phyloP scores from a whole-genome alignment of 495 filamentous ascomycete genomes.

The Daldinia childiae region DNA sequence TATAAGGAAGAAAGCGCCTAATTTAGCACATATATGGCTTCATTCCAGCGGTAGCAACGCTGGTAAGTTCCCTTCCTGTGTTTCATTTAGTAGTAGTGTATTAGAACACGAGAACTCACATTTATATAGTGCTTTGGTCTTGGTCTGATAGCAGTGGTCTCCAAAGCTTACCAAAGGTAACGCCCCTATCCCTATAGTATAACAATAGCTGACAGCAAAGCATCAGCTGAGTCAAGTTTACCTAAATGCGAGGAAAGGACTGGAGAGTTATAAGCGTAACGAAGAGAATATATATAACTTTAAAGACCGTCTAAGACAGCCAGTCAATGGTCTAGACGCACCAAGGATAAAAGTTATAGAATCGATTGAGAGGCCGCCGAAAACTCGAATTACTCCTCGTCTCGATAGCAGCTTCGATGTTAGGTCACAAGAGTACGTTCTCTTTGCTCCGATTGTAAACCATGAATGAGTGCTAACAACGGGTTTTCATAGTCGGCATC shows the following conservation, averaged over 20 bases:
- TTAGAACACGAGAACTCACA: conserved; percentile 8
- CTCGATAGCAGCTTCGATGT: conserved; percentile 34
- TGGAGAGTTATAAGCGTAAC: conserved; percentile 19
- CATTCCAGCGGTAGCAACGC: conserved; percentile 50
- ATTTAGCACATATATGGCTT: conserved; percentile 45
- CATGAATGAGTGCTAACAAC: not conserved
- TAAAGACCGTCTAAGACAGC: conserved; percentile 15
- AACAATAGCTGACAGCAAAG: not conserved
- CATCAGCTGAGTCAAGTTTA: conserved; percentile 16
- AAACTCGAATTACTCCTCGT: conserved; percentile 6
- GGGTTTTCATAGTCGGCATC: conserved; percentile 24
- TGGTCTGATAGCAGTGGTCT: conserved; percentile 23
- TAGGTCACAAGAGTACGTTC: conserved; percentile 23
- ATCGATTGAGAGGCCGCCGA: conserved; percentile 19
- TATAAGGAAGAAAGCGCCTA: conserved; percentile 42
- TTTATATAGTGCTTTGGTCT: conserved; percentile 17
- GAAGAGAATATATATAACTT: conserved; percentile 18
- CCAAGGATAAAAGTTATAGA: conserved; percentile 18
- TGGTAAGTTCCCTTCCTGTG: conserved; percentile 14
- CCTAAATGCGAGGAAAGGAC: conserved; percentile 13
- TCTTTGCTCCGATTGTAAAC: not conserved
- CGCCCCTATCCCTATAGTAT: not conserved
- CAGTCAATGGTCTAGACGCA: not conserved
- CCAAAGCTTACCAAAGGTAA: conserved; percentile 22
- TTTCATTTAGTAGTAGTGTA: conserved; percentile 35